Base-by-base conservation (phyloP, 2,329 filamentous ascomycete species). In the Sporothrix brunneoviolacea region DNA sequence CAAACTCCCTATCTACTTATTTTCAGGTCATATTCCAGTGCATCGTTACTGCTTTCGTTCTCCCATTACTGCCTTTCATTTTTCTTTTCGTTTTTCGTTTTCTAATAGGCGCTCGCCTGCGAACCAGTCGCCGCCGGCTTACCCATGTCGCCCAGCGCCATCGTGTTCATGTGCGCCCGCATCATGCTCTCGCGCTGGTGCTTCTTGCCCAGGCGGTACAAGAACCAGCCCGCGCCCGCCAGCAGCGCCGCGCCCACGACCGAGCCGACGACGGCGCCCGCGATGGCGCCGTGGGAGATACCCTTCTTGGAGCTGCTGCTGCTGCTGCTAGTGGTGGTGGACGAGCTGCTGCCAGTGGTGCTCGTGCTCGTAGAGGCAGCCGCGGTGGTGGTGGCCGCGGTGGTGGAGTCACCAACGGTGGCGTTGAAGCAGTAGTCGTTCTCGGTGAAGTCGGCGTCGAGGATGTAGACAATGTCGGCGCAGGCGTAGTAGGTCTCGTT, bases 351-450 rank as follows among this genome's bases (percentile, higher is more conserved):
- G n/a, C n/a, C n/a, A n/a, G n/a, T n/a, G 21, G 15, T 28, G 16
- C 33, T 24, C 10, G 16, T 36, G 39, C 3, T 38, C 22, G 50
- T 49, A 7, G 47, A 36, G 5, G 38, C 37, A 4, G 37, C 56
- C 52, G 15, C 55, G 48, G 28, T 48, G n/a, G 12, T 47, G 0
- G 46, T 16, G 2, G 43, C 13, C 4, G 45, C 40, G 7, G 44
- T 19, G 1, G 55, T 54, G 15, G 19, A 58, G 43, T 16, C 37
- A 8, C 16, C 50, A 15, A 32, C 24, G 2, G 64, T 68, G 19
- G 63, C 62, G 52, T 69, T 68, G 61, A 69, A 68, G 58, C 66
- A 68, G 32, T 64, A 64, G 21, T 64, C 59, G 41, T 57, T 57
- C 15, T 57, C 43, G 3, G 54, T 57, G 50, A 68, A 65, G 39